phyloP scores from a whole-genome alignment of 805 yeast species.

The Saccharomycopsis babjevae region DNA sequence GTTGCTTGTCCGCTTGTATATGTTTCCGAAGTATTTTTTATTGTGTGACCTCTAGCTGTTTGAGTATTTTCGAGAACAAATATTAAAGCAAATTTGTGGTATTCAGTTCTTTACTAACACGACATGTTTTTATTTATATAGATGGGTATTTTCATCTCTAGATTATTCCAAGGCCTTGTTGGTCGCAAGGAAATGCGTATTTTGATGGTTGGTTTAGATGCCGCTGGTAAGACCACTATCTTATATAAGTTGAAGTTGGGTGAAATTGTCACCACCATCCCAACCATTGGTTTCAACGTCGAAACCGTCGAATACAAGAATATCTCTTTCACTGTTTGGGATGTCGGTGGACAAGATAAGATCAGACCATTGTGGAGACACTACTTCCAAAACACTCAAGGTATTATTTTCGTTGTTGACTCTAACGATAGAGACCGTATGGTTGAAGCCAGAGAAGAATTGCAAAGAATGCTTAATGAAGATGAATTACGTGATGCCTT shows the following conservation, averaged over 20 bases:
- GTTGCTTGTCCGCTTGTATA: too few species aligned
- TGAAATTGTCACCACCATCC: constrained; percentile 92
- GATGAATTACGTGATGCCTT: constrained; percentile 96
- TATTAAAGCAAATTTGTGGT: background rate
- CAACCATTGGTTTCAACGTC: constrained; percentile 95
- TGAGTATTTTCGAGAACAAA: too few species aligned
- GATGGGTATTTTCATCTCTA: constrained; percentile 95
- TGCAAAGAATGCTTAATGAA: constrained; percentile 96
- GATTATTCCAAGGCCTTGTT: constrained; percentile 87
- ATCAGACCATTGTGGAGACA: constrained; percentile 99
- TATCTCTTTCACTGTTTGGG: constrained; percentile 96
- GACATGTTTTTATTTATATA: constrained; percentile 11
- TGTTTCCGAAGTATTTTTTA: too few species aligned
- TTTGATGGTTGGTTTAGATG: constrained; percentile 96
- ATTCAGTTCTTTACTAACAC: background rate
- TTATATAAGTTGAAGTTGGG: constrained; percentile 90
- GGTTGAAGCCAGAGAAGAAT: constrained; percentile 94
- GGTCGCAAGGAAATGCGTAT: constrained; percentile 98
- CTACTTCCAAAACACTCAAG: constrained; percentile 97
- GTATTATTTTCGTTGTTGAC: constrained; percentile 95
- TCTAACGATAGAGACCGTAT: constrained; percentile 97
- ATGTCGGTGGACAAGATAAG: constrained; percentile 99
- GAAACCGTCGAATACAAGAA: constrained; percentile 96
- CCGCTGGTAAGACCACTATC: constrained; percentile 97
- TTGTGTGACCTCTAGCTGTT: too few species aligned